phyloP scores from a whole-genome alignment of 768 basidiomycete species.

The Collybia sordida region DNA sequence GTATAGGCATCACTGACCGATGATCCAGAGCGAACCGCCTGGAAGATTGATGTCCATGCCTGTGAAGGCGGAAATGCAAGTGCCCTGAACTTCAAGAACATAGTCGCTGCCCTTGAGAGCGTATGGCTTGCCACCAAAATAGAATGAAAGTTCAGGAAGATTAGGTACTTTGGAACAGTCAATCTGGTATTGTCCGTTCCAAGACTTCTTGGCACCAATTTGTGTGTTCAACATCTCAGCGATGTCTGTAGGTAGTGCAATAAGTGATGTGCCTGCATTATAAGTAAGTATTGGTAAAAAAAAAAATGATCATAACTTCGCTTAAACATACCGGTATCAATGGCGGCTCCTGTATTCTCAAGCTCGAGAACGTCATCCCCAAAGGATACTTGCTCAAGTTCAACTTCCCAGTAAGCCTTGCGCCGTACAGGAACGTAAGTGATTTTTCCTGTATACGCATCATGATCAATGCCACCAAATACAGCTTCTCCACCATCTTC shows the following conservation, averaged over 20 bases:
- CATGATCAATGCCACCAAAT: constrained; percentile 86
- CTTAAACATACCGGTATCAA: constrained; percentile 67
- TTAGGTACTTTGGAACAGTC: constrained; percentile 83
- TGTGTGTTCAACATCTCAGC: constrained; percentile 97
- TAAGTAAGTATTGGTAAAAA: constrained; percentile 7
- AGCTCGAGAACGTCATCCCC: constrained; percentile 88
- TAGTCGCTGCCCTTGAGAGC: constrained; percentile 84
- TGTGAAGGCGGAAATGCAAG: constrained; percentile 93
- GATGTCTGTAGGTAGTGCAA: constrained; percentile 89
- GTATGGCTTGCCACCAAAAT: constrained; percentile 80
- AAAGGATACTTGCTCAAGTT: constrained; percentile 83
- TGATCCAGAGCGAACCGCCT: constrained; percentile 81
- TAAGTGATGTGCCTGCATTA: constrained; percentile 91
- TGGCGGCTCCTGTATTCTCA: constrained; percentile 91
- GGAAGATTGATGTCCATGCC: constrained; percentile 88
- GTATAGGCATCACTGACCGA: constrained; percentile 51
- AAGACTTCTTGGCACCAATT: constrained; percentile 91
- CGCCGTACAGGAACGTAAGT: constrained; percentile 88
- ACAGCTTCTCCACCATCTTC: constrained; percentile 87
- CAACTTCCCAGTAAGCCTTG: constrained; percentile 98
- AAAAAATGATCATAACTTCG: neutral
- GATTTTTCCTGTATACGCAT: constrained; percentile 79
- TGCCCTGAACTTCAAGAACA: constrained; percentile 85
- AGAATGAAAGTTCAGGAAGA: constrained; percentile 84
- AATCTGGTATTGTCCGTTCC: constrained; percentile 95